These are phyloP conservation scores for Obba rivulosa DNA, from an alignment of 768 basidiomycete species.

Conservation along the genomic window DNA sequence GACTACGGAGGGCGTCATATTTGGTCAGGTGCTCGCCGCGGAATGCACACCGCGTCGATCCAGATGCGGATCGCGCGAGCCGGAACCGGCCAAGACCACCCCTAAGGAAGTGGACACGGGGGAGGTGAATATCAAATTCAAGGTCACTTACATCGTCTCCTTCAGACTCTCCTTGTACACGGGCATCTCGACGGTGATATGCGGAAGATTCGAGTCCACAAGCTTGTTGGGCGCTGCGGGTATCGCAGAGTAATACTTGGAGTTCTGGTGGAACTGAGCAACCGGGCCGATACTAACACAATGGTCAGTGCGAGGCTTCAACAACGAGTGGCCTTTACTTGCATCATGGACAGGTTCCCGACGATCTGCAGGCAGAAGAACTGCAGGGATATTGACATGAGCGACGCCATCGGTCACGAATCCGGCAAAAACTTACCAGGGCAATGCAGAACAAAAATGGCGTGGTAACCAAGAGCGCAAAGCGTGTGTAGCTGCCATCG, in stretches of 20 bases:
- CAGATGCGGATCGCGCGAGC: neutral
- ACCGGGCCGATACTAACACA: constrained; percentile 66
- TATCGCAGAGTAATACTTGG: constrained; percentile 73
- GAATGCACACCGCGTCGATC: neutral
- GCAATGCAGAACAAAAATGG: constrained; percentile 77
- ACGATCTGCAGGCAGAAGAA: constrained; percentile 73
- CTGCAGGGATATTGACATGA: constrained; percentile 27
- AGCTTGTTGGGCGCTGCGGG: constrained; percentile 56
- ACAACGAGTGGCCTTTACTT: constrained; percentile 19
- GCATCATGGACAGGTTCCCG: constrained; percentile 62
- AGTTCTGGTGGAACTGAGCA: constrained; percentile 82
- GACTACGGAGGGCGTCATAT: neutral
- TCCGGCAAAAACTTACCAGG: constrained; percentile 42
- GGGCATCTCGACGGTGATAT: constrained; percentile 77
- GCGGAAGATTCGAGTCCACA: constrained; percentile 61
- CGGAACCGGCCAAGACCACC: neutral
- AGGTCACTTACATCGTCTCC: constrained; percentile 66
- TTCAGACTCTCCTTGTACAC: constrained; percentile 86
- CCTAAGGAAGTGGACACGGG: no score
- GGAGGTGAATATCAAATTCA: neutral
- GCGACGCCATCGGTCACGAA: neutral
- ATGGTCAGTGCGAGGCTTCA: neutral
- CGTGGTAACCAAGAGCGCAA: constrained; percentile 56
- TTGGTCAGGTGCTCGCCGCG: no score
- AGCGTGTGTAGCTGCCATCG: constrained; percentile 58